Evolutionary conservation across 2,329 filamentous ascomycete species (phyloP).

Genomic region (Sclerotinia glacialis): DNA sequence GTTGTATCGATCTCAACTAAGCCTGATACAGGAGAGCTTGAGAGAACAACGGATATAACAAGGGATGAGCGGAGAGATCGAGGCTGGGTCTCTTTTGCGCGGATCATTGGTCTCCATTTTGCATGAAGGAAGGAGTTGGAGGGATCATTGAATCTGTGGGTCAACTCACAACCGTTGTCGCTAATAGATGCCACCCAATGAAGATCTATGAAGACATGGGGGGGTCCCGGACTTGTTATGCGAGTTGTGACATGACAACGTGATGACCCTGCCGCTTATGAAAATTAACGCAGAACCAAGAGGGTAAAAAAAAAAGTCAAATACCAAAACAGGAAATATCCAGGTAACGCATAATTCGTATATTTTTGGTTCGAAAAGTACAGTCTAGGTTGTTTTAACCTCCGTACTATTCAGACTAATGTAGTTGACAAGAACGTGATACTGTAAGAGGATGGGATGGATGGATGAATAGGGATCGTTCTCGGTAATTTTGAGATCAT

Average conservation of each 20-base stretch:
- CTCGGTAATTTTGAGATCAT: conserved; percentile 14
- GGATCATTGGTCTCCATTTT: conserved; percentile 33
- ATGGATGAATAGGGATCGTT: not conserved
- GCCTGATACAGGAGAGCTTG: conserved; percentile 30
- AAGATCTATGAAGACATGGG: conserved; percentile 15
- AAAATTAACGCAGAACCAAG: conserved; percentile 8
- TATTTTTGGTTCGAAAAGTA: not conserved
- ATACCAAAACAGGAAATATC: not conserved
- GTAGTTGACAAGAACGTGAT: conserved; percentile 6
- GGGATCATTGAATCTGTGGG: conserved; percentile 29
- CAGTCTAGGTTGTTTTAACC: conserved; percentile 12
- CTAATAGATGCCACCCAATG: conserved; percentile 22
- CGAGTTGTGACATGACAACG: conserved; percentile 20
- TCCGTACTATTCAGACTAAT: not conserved
- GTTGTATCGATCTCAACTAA: conserved; percentile 36
- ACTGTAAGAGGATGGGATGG: conserved; percentile 6
- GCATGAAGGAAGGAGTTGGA: conserved; percentile 25
- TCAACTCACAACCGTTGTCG: conserved; percentile 23
- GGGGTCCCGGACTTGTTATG: conserved; percentile 13
- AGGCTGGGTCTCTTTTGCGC: conserved; percentile 30
- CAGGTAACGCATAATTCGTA: not conserved
- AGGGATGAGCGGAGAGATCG: conserved; percentile 37
- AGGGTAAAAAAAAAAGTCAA: conserved; percentile 8
- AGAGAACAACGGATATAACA: conserved; percentile 28
- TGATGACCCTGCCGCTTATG: conserved; percentile 20